phyloP scores from a whole-genome alignment of 139 green algal genomes.

The Yamagishiella unicocca region DNA sequence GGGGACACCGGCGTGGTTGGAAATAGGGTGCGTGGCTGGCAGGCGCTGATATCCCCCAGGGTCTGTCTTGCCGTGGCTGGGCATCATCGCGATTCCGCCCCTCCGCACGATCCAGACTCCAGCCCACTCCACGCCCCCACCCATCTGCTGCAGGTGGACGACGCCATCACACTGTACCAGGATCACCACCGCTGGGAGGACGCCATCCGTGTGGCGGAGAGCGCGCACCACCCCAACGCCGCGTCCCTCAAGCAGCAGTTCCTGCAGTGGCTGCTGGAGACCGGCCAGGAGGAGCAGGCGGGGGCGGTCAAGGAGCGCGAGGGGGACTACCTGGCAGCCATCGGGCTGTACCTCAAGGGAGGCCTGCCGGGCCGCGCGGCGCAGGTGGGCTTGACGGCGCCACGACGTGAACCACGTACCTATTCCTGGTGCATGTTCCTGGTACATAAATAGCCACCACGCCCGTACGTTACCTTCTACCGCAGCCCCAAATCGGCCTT shows the following conservation, averaged over 20 bases:
- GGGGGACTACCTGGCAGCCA: constrained; percentile 80
- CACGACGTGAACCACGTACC: no score
- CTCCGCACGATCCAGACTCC: no score
- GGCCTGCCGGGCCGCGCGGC: constrained; percentile 79
- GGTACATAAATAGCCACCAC: no score
- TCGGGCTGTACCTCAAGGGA: constrained; percentile 85
- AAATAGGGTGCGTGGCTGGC: no score
- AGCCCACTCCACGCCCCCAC: background rate
- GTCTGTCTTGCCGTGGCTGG: no score
- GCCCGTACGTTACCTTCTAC: no score
- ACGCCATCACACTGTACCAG: constrained; percentile 56
- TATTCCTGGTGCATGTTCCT: no score
- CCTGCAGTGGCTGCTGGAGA: constrained; percentile 78
- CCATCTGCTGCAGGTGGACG: constrained; percentile 32
- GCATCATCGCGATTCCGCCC: no score
- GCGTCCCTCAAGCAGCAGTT: constrained; percentile 68
- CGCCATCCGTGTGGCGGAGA: constrained; percentile 78
- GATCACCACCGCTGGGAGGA: constrained; percentile 77
- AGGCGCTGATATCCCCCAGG: no score
- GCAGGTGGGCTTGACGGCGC: constrained; percentile 63
- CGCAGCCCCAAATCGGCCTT: no score
- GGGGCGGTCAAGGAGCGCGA: constrained; percentile 79
- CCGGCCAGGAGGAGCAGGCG: constrained; percentile 77
- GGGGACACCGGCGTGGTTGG: no score
- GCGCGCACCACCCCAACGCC: constrained; percentile 62